A percentile compares a stretch with the other conserved stretches of the same genome.
phyloP scores from a whole-genome alignment of 257 asterid species.

The Penstemon davidsonii region DNA sequence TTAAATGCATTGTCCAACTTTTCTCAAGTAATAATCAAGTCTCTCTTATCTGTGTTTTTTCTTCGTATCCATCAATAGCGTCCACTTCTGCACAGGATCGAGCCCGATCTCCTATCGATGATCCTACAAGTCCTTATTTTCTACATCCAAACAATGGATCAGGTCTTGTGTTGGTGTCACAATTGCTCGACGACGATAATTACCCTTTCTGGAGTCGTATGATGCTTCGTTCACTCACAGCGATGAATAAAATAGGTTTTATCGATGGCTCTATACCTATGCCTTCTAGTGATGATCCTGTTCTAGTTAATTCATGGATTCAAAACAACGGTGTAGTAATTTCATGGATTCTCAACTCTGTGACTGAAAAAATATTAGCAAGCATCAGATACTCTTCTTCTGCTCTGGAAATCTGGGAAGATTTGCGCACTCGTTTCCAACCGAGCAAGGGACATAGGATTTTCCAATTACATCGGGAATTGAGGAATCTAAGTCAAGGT shows the following conservation, averaged over 20 bases:
- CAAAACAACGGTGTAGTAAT: neutral
- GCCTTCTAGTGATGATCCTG: neutral
- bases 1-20: too few species aligned
- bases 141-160: neutral
- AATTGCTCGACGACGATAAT: neutral
- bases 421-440: neutral
- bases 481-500: neutral
- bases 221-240: neutral
- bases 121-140: neutral
- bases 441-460: neutral
- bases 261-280: neutral
- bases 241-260: constrained; percentile 1
- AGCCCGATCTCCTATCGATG: too few species aligned
- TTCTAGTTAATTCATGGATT: neutral
- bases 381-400: neutral
- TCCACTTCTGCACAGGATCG: too few species aligned
- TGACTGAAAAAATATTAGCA: neutral
- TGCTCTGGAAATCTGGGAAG: neutral
- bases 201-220: neutral
- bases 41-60: too few species aligned
- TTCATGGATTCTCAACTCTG: neutral
- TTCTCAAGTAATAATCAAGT: too few species aligned
- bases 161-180: neutral
- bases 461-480: neutral
- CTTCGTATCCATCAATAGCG: too few species aligned